Base-by-base conservation (phyloP, 768 basidiomycete species). In the Tylopilus subfusipes region DNA sequence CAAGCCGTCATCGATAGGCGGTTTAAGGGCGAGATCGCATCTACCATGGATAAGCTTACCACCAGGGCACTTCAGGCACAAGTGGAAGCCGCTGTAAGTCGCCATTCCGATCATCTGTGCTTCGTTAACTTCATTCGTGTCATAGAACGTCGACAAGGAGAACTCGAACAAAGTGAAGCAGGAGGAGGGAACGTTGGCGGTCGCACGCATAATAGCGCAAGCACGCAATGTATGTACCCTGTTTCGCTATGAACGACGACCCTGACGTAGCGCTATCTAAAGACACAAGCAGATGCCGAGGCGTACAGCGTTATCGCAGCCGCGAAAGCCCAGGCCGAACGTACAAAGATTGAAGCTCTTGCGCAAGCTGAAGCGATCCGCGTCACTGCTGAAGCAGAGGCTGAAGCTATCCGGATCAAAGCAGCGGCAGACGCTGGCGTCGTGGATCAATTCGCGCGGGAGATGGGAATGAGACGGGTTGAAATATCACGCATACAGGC, bases 151-250 rank as follows among this genome's bases (percentile, higher is more conserved):
- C 48, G 88, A 91, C 69, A 75, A 90, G 52, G 90, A 92, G 71
- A 93, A 93, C 65, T 86, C 85, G 72, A 93, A 92, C 72, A 86
- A 86, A 67, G 85, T 91, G 63, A 92, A 91, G 71, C 85, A 88
- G 62, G 87, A 92, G 68, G 83, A 93, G 69, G 90, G 90, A 60
- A 77, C 85, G 16, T 78, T 92, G 46, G 74, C 84, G 11, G 90
- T 92, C 12, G 84, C 89, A 18, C 82, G 80, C 42, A 89, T 92
- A 73, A 88, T 84, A 63, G 88, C 86, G 2, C 78, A 88, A 67
- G 57, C 82, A 6, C 80, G 76, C 42, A 78, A 78, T 52, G 79
- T 80, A 57, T 44, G 74, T 67, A 18, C 13, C 4, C 1, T 24
- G 2, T 34, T 33, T 43, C 27, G 2, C 21, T 30, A 33, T 19